Percentiles rank a stretch among this genome's conserved stretches.
phyloP scores from a whole-genome alignment of 2,329 filamentous ascomycete species.

The Fusarium nanum region DNA sequence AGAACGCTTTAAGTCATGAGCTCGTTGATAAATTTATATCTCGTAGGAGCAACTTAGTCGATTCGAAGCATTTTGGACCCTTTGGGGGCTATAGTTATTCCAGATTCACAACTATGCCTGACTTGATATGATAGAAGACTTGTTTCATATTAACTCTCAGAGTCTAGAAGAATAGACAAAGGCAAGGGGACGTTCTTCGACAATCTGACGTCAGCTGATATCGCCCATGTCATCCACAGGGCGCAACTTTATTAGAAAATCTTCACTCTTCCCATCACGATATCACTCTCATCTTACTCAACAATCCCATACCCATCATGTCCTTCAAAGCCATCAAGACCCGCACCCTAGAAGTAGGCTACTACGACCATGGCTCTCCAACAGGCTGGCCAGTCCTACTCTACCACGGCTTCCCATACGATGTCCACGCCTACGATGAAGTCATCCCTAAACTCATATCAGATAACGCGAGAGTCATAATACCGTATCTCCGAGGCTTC shows the following conservation, averaged over 20 bases:
- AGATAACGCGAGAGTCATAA: neutral
- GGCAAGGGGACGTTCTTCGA: neutral
- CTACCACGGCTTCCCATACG: slow-evolving; percentile 22
- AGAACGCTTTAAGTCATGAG: neutral
- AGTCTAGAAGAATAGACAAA: neutral
- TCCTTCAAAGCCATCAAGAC: neutral
- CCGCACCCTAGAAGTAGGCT: slow-evolving; percentile 1
- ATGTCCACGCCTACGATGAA: slow-evolving; percentile 12
- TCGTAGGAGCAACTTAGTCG: too few species aligned
- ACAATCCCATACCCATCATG: neutral
- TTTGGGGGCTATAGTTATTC: neutral
- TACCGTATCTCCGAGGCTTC: slow-evolving; percentile 1
- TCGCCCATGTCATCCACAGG: neutral
- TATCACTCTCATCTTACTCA: neutral
- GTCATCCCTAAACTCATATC: neutral
- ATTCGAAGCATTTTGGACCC: too few species aligned
- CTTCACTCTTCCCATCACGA: neutral
- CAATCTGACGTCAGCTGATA: neutral
- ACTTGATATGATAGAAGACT: neutral
- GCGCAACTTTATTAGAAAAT: neutral
- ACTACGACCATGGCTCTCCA: neutral
- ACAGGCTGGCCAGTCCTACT: slow-evolving; percentile 14
- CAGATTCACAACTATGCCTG: neutral
- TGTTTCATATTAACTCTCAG: neutral
- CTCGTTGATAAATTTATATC: neutral